Conservation (phyloP, 441 rosid genomes). For the Aquilaria agallochum region DNA sequence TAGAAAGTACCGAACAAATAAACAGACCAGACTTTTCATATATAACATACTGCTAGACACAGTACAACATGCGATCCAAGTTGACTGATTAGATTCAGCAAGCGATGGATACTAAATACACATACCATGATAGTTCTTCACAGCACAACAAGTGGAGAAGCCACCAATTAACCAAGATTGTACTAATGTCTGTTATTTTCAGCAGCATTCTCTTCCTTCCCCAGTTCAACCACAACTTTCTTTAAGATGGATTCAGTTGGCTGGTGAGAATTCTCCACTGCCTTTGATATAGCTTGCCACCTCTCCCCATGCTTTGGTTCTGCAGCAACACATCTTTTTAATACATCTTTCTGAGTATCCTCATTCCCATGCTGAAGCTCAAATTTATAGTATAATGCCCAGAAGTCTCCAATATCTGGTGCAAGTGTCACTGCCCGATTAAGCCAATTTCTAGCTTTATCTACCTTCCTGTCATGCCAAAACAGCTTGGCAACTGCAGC, state of each 20-base stretch:
- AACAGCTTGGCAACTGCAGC: conserved; percentile 84
- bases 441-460: conserved; percentile 86
- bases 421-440: conserved; percentile 77
- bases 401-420: conserved; percentile 86
- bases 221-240: conserved; percentile 70
- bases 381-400: conserved; percentile 88
- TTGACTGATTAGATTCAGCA: no score
- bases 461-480: conserved; percentile 94
- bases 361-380: conserved; percentile 88
- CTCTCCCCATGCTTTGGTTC: conserved; percentile 95
- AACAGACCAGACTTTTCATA: no score
- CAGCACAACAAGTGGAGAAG: no score
- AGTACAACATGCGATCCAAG: no score
- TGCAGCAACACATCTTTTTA: conserved; percentile 65
- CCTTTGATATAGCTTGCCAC: conserved; percentile 85
- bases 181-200: conserved; percentile 38
- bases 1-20: no score
- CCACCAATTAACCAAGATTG: no score
- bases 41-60: no score
- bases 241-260: conserved; percentile 75
- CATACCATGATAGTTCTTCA: no score
- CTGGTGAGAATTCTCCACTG: conserved; percentile 90
- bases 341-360: conserved; percentile 76
- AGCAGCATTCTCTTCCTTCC: conserved; percentile 78
- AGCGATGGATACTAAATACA: no score